Evolutionary conservation across 345 rosid genomes (phyloP), one percentile per base, ranked within the genome.

Genomic region (Xanthoceras sorbifolium): DNA sequence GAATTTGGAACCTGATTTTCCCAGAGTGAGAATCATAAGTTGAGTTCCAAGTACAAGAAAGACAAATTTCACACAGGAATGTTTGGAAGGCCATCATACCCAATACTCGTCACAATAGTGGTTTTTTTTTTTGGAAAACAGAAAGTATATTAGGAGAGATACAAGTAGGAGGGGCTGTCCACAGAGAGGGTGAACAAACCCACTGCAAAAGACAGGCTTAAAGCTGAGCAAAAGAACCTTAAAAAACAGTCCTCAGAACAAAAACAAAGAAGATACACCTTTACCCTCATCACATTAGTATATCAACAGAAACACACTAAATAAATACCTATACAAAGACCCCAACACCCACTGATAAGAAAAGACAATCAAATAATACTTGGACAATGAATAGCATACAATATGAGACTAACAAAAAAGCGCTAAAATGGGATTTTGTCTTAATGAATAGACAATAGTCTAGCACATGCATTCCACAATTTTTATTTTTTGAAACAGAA

Each of bases 1-100:
- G 92, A 82, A 85, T 78, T 84, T 46, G 99, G 99, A 77, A 96
- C 90, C 99, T 96, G 87, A 72, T 77, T 63, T 75, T 84, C 79
- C 66, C 65, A 78, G 2, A 67, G 75, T 71, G 61, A 20, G 15
- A 68, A 40, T 66, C 36, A 65, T 23, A 3, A 73, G 32, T 65
- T 62, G 74, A 68, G 67, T 34, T 74, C 65, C 31, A 70, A 38
- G 52, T 9, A 57, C 50, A 48, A 31, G 3, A 59, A 60, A 54
- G 75, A 69, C 54, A 22, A 20, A 40, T 32, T 46, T 63, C 20
- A 55, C 57, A 60, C 67, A 75, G 26, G 42, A 5, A 75, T 65
- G 38, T 63, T 31, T 7, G 50, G 46, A n/a, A 64, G 71, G 48
- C 12, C 76, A 61, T 20, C 1, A 17, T 15, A 64, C 44, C 29